Conservation (phyloP, 257 asterid genomes). For the Striga asiatica region DNA sequence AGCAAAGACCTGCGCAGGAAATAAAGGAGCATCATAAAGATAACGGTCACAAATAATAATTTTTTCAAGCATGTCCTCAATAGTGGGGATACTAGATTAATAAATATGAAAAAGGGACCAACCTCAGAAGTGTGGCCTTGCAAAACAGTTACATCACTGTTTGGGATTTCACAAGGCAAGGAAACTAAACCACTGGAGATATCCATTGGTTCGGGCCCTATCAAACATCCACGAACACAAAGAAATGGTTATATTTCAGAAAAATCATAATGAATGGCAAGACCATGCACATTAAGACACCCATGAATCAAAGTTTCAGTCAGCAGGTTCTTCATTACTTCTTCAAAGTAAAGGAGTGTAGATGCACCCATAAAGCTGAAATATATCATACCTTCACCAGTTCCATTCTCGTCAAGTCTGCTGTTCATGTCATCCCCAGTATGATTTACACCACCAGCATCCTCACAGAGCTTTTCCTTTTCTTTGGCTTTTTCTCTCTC, state of each 20-base stretch:
- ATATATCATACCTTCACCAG: constrained; percentile 30
- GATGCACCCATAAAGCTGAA: not conserved
- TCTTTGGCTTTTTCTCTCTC: constrained; percentile 42
- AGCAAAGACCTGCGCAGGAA: constrained; percentile 51
- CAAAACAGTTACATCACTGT: constrained; percentile 40
- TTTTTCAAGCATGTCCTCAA: too few species aligned
- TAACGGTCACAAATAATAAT: too few species aligned
- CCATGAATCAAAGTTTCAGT: not conserved
- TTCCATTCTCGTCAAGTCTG: constrained; percentile 34
- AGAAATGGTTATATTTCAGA: too few species aligned
- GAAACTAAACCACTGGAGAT: constrained; percentile 36
- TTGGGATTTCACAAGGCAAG: constrained; percentile 38
- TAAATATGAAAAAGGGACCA: not conserved
- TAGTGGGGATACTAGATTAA: not conserved
- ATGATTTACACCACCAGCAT: constrained; percentile 22
- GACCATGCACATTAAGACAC: not conserved
- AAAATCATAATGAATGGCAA: constrained; percentile 1
- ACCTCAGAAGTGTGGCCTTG: constrained; percentile 84
- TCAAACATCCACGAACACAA: constrained; percentile 8
- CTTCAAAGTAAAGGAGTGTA: not conserved
- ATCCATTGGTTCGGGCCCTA: constrained; percentile 63
- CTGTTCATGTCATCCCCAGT: constrained; percentile 23
- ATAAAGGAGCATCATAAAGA: too few species aligned
- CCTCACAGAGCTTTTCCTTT: constrained; percentile 46
- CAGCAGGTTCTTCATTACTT: not conserved